A percentile compares a stretch with the other conserved stretches of the same genome.
phyloP scores from a whole-genome alignment of 192 early-diverging fungal species.

The Podila verticillata region DNA sequence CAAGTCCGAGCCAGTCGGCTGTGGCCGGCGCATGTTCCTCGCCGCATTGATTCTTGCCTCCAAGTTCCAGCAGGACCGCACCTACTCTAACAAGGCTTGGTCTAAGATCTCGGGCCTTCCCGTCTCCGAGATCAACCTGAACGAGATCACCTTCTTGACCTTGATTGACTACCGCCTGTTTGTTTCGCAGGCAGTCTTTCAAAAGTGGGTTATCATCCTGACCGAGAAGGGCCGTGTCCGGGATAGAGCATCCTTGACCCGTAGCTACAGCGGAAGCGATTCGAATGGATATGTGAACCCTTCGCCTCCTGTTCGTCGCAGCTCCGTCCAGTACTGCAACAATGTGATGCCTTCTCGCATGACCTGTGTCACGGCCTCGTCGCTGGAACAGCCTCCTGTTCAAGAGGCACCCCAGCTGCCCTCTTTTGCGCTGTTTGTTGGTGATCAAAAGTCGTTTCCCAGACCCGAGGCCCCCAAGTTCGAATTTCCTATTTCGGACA shows the following conservation, averaged over 20 bases:
- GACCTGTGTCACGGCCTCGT: conserved; percentile 51
- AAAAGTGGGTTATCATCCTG: conserved; percentile 66
- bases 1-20: conserved; percentile 65
- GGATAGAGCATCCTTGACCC: conserved; percentile 7
- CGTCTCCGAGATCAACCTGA: conserved; percentile 79
- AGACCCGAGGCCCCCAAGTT: conserved; percentile 17
- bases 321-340: conserved; percentile 52
- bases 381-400: conserved; percentile 21
- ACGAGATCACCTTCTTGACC: conserved; percentile 81
- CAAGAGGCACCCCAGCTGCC: conserved; percentile 24
- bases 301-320: conserved; percentile 16
- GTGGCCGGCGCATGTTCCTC: conserved; percentile 85
- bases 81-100: conserved; percentile 88
- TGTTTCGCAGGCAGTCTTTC: conserved; percentile 68
- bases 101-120: conserved; percentile 83
- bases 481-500: conserved; percentile 17
- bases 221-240: conserved; percentile 26
- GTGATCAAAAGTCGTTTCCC: conserved; percentile 24
- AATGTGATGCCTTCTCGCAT: conserved; percentile 45
- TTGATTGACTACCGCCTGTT: conserved; percentile 81
- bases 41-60: conserved; percentile 85
- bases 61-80: conserved; percentile 87
- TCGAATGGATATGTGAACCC: neutral
- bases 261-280: neutral
- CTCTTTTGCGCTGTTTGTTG: conserved; percentile 39